Evolutionary conservation across 2,329 filamentous ascomycete species (phyloP), one percentile per base, ranked within the genome.

Genomic region (Shiraia bambusicola): DNA sequence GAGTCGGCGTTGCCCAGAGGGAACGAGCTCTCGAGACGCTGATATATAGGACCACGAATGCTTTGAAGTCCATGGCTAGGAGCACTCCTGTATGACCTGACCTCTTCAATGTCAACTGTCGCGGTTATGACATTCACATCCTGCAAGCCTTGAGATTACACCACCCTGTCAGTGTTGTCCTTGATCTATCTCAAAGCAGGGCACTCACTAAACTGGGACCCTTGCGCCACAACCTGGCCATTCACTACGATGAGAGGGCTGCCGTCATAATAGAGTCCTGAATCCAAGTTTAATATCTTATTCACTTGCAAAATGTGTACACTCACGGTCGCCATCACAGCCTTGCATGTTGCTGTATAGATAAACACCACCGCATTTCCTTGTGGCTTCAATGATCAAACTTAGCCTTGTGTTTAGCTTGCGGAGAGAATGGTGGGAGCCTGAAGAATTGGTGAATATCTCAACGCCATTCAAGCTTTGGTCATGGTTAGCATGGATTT

Each of bases 401-500:
- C 80, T 76, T 19, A 89, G 69, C 2, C 83, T 72, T 0, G 73
- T 79, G 42, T 84, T 70, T 0, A 89, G 76, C 63, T 89, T 89
- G 13, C 82, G 73, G 7, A 88, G 68, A 52, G 82, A 78, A 56
- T 82, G 81, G 62, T 92, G 87, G 10, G 76, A 82, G 6, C 82
- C 86, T 38, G 77, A 82, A 3, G 77, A 81, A 65, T 92, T 92
- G 7, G 59, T 61, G 49, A 87, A 78, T 40, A 89, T 82, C 58
- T 88, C 87, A 5, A 82, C 80, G 4, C 88, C 87, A 54, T 83
- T 76, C 2, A 89, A 72, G n/a, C 79, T 78, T 71, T 83, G 82
- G 8, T 73, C 69, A 24, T 77, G 77, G 49, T 82, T 78, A 4
- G 81, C 80, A 8, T 74, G n/a, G n/a, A n/a, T n/a, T n/a, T n/a